Evolutionary conservation across 257 asterid species (phyloP).

Genomic region (Leptodermis oblonga): DNA sequence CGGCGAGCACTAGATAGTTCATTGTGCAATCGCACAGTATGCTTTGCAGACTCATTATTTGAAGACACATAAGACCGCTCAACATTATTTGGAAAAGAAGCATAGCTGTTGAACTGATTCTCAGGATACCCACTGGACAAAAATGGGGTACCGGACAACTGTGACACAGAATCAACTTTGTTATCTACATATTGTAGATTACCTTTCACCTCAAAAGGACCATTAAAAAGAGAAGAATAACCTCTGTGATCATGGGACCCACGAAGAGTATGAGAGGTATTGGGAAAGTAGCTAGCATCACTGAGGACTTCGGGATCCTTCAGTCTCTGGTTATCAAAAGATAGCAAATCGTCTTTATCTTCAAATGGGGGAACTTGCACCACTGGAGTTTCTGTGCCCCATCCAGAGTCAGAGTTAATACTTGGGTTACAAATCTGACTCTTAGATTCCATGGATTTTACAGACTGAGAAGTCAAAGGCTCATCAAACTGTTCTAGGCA

Average conservation of each 20-base stretch:
- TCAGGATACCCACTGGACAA: constrained; percentile 38
- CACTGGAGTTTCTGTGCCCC: constrained; percentile 25
- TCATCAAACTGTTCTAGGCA: constrained; percentile 38
- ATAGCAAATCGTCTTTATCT: constrained; percentile 53
- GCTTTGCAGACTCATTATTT: constrained; percentile 34
- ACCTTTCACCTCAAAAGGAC: constrained; percentile 30
- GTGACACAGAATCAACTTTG: constrained; percentile 35
- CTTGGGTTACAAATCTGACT: constrained; percentile 20
- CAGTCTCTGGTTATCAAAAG: constrained; percentile 55
- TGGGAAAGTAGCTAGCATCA: constrained; percentile 29
- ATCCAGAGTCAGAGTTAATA: constrained; percentile 30
- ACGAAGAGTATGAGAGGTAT: constrained; percentile 33
- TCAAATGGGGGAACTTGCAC: constrained; percentile 30
- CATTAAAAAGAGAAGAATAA: constrained; percentile 33
- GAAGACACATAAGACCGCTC: constrained; percentile 35
- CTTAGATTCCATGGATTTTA: constrained; percentile 24
- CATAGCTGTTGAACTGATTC: constrained; percentile 25
- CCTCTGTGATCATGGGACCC: constrained; percentile 34
- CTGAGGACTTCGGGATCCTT: constrained; percentile 54
- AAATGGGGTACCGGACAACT: constrained; percentile 39
- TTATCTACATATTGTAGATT: constrained; percentile 46
- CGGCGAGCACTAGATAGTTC: constrained; percentile 32
- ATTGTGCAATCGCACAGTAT: constrained; percentile 42
- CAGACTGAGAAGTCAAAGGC: constrained; percentile 30
- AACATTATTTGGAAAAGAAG: constrained; percentile 32